Base-by-base conservation (phyloP, 129 eudicot genomes). In the Helianthus tuberosus region DNA sequence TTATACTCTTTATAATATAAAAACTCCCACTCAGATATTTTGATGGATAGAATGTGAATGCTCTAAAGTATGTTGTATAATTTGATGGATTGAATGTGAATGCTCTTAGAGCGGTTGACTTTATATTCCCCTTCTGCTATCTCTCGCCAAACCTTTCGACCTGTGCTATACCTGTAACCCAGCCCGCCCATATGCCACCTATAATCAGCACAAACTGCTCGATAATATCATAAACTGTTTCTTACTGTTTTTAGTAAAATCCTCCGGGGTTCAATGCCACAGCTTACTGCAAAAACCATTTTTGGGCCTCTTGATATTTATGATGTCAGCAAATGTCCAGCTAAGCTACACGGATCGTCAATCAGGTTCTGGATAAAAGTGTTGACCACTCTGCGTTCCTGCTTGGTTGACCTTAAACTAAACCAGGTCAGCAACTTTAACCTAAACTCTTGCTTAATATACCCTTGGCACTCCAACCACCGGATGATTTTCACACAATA, bases 261-360 rank as follows among this genome's bases (percentile, higher is more conserved):
- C 53, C 60, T 57, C 76, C 51, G 54, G 17, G 35, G 47, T 52
- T 57, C 73, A 90, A 73, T 86, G 88, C 91, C 87, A 84, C 57
- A 89, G 85, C 82, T 86, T 85, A 87, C 88, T 88, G 71, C 90
- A 84, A 73, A 84, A 88, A 13, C 97, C 95, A 69, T 83, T 83
- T 69, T 84, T 67, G 3, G 89, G 87, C 78, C 83, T 84, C 85
- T 93, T 88, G 84, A 74, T 69, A 59, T 89, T 80, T 15, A 88
- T 65, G 20, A 88, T 83, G 80, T 93, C 98, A 11, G 91, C 79
- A 80, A 93, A 90, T 12, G 97, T 60, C 84, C 97, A 11, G 96
- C 96, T 81, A 93, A 90, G 75, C 98, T 90, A 78, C 80, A 80
- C 14, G 97, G 98, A 74, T 93, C 98, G 20, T 93, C 96, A 11